Conservation (phyloP, 2,329 filamentous ascomycete species). For the Penicillium janthinellum region DNA sequence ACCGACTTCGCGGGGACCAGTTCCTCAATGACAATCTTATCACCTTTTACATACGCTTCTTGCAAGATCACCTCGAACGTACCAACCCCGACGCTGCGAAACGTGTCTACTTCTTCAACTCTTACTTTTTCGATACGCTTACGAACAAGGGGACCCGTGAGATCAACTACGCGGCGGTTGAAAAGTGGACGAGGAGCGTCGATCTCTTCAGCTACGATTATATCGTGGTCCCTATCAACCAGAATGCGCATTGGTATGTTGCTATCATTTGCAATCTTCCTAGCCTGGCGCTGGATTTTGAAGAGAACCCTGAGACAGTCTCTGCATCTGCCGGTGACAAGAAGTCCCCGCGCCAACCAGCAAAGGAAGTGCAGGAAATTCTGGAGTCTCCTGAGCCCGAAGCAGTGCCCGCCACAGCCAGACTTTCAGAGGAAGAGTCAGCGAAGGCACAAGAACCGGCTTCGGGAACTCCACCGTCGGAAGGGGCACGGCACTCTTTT, state of each 20-base stretch:
- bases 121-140: slow-evolving; percentile 83
- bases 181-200: slow-evolving; percentile 81
- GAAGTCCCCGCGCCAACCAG: slow-evolving; percentile 13
- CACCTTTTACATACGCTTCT: slow-evolving; percentile 78
- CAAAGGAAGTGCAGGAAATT: slow-evolving; percentile 30
- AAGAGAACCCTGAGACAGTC: slow-evolving; percentile 7
- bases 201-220: slow-evolving; percentile 87
- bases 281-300: slow-evolving; percentile 51
- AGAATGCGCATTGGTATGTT: slow-evolving; percentile 87
- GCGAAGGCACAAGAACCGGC: background rate
- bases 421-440: background rate
- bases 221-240: slow-evolving; percentile 88
- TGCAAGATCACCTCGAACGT: slow-evolving; percentile 63
- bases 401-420: slow-evolving; percentile 14
- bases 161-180: slow-evolving; percentile 84
- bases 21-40: slow-evolving; percentile 93
- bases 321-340: slow-evolving; percentile 10
- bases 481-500: slow-evolving; percentile 28
- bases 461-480: slow-evolving; percentile 17
- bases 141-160: slow-evolving; percentile 59
- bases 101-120: slow-evolving; percentile 86
- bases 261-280: slow-evolving; percentile 91
- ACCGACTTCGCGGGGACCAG: slow-evolving; percentile 76
- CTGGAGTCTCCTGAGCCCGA: slow-evolving; percentile 29
- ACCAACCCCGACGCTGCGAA: slow-evolving; percentile 59